Evolutionary conservation across 352 stramenopile species (phyloP).

Genomic region (Phytophthora quininea): DNA sequence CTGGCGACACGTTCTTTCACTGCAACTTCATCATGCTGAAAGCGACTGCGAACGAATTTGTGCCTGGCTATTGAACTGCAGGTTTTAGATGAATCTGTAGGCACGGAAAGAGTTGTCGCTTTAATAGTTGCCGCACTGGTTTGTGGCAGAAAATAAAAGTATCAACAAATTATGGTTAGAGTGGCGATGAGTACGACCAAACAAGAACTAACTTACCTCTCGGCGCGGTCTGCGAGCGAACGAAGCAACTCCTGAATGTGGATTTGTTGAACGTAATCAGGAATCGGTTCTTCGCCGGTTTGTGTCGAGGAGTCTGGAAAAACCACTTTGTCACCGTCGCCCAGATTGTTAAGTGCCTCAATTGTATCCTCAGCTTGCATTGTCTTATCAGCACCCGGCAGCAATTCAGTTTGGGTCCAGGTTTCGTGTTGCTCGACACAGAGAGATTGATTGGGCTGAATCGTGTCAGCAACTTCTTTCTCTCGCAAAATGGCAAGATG

Average conservation of each 20-base stretch:
- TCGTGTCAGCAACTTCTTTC: constrained; percentile 35
- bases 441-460: constrained; percentile 13
- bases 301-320: not conserved
- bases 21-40: constrained; percentile 48
- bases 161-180: too few relatives aligned
- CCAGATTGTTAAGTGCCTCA: too few relatives aligned
- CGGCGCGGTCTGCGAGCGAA: constrained; percentile 27
- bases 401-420: constrained; percentile 22
- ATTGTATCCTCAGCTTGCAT: constrained; percentile 25
- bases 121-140: constrained; percentile 9
- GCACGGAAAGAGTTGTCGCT: too few relatives aligned
- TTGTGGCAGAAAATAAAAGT: too few relatives aligned
- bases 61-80: constrained; percentile 51
- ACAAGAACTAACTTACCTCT: constrained; percentile 33
- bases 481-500: constrained; percentile 51
- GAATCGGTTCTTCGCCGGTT: constrained; percentile 10
- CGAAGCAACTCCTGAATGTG: constrained; percentile 33
- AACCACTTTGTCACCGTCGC: not conserved
- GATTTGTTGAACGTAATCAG: constrained; percentile 39
- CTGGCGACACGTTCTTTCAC: constrained; percentile 47
- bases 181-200: too few relatives aligned
- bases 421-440: constrained; percentile 8
- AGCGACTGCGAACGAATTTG: constrained; percentile 54
- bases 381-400: not conserved
- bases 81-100: constrained; percentile 6